Percentiles rank a stretch among this genome's conserved stretches.
phyloP scores from a whole-genome alignment of 2,329 filamentous ascomycete species.

The Ophiostoma ips region DNA sequence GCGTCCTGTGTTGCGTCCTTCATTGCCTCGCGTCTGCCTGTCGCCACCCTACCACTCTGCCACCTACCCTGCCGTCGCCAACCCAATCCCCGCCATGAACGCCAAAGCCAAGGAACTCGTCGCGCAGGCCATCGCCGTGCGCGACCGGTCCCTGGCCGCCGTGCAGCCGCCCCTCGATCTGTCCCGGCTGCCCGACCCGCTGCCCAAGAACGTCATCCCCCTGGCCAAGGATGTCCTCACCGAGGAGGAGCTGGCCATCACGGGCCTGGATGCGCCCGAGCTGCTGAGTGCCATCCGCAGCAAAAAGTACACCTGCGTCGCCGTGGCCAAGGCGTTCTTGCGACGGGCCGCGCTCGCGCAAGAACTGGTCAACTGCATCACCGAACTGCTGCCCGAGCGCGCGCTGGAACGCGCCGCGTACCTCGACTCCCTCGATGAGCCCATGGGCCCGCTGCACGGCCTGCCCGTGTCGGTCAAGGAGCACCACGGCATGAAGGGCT shows the following conservation, averaged over 20 bases:
- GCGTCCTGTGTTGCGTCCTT: too few species aligned
- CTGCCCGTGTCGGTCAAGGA: constrained; percentile 25
- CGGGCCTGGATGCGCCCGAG: background rate
- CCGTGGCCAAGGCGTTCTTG: background rate
- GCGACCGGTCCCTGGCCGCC: background rate
- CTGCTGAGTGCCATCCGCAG: background rate
- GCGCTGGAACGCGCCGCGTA: constrained; percentile 20
- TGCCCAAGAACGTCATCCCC: background rate
- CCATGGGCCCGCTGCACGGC: constrained; percentile 24
- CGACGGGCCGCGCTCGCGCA: constrained; percentile 7
- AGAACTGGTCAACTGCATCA: constrained; percentile 20
- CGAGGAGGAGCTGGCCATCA: constrained; percentile 1
- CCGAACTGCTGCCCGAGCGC: constrained; percentile 23
- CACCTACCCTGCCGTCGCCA: too few species aligned
- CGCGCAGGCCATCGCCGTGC: background rate
- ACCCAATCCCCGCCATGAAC: background rate
- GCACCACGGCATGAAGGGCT: constrained; percentile 15
- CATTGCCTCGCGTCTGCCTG: too few species aligned
- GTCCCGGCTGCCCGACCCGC: background rate
- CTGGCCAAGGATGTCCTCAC: background rate
- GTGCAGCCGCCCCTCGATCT: background rate
- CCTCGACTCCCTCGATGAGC: constrained; percentile 20
- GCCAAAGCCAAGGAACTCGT: background rate
- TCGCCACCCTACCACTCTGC: too few species aligned
- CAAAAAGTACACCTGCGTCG: background rate